Conservation (phyloP, 2,329 filamentous ascomycete species). For the Alternaria metachromatica region DNA sequence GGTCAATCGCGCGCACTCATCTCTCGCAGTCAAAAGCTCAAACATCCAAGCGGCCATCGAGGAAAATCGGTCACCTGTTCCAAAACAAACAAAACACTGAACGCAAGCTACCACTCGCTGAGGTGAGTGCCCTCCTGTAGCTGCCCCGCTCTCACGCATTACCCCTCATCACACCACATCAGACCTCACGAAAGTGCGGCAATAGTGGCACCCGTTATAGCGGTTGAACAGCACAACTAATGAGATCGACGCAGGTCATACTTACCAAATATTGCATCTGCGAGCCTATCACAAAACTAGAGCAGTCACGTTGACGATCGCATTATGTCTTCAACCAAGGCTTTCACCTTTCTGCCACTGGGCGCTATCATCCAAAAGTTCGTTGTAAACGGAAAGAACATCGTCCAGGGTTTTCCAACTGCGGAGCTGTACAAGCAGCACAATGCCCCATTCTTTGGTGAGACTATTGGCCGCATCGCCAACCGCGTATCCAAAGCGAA, state of each 20-base stretch:
- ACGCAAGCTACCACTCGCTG: slow-evolving; percentile 3
- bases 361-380: slow-evolving; percentile 85
- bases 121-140: slow-evolving; percentile 23
- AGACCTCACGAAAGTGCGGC: slow-evolving; percentile 2
- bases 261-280: not conserved
- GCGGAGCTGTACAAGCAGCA: slow-evolving; percentile 75
- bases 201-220: not conserved
- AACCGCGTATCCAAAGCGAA: slow-evolving; percentile 80
- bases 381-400: slow-evolving; percentile 77
- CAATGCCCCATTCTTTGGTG: slow-evolving; percentile 85
- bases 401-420: slow-evolving; percentile 84
- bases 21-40: not conserved
- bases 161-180: slow-evolving; percentile 19
- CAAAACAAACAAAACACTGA: not conserved
- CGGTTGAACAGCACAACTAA: slow-evolving; percentile 7
- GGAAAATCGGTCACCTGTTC: not conserved
- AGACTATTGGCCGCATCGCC: slow-evolving; percentile 84
- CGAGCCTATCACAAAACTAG: slow-evolving; percentile 1
- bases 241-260: slow-evolving; percentile 3
- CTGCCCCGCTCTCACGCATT: slow-evolving; percentile 21
- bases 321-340: slow-evolving; percentile 40
- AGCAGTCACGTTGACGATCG: not conserved
- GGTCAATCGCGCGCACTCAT: slow-evolving; percentile 1
- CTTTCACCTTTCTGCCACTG: slow-evolving; percentile 71
- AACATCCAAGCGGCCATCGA: slow-evolving; percentile 1